These are phyloP conservation scores for Pistacia atlantica DNA, from an alignment of 345 rosid species.

Conservation along the genomic window DNA sequence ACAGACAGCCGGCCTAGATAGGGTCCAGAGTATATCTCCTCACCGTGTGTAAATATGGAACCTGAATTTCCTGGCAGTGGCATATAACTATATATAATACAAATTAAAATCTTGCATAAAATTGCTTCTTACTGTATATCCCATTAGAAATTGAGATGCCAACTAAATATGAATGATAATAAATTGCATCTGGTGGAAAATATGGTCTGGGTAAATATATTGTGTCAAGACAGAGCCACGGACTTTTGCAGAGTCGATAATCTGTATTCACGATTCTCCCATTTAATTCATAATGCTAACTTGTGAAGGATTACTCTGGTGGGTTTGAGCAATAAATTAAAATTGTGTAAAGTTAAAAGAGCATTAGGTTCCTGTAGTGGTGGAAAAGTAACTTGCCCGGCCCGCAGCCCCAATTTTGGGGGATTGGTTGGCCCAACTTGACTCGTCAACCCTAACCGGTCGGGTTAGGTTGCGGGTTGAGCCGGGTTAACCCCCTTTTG, in stretches of 20 bases:
- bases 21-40: background rate
- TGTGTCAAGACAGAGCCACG: background rate
- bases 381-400: too few species aligned
- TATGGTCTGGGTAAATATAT: background rate
- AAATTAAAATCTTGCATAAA: background rate
- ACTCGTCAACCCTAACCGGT: too few species aligned
- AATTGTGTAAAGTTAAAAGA: background rate
- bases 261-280: background rate
- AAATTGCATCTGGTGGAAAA: background rate
- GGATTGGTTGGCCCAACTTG: too few species aligned
- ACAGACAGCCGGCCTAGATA: constrained; percentile 36
- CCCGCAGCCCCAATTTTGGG: too few species aligned
- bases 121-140: constrained; percentile 1
- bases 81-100: background rate
- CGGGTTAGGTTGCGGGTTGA: too few species aligned
- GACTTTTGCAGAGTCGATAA: too few species aligned
- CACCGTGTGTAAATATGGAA: constrained; percentile 3
- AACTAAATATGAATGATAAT: background rate
- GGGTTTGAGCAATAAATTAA: background rate
- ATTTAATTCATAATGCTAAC: background rate
- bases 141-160: background rate
- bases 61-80: background rate
- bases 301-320: background rate
- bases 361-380: background rate
- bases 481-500: too few species aligned